phyloP scores from a whole-genome alignment of 805 yeast genomes.

The Candida cerambycidarum region DNA sequence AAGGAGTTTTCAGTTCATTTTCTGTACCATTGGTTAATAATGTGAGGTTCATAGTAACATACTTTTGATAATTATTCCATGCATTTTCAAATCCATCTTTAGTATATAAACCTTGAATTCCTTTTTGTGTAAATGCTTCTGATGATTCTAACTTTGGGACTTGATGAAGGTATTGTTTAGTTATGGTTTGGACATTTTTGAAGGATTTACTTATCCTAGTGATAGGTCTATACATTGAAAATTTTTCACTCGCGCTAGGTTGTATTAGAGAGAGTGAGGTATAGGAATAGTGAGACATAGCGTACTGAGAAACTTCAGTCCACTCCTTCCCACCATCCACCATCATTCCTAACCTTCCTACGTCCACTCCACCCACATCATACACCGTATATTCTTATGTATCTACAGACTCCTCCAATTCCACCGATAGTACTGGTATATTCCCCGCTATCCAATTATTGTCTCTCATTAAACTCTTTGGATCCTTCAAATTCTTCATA shows the following conservation, averaged over 20 bases:
- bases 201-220: background rate
- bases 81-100: constrained; percentile 66
- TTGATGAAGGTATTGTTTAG: constrained; percentile 51
- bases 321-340: too few species aligned
- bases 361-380: too few species aligned
- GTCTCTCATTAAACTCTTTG: constrained; percentile 63
- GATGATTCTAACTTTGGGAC: constrained; percentile 57
- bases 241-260: constrained; percentile 3
- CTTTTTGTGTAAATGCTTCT: constrained; percentile 39
- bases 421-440: constrained; percentile 40
- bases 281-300: too few species aligned
- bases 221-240: constrained; percentile 7
- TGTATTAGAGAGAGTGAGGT: too few species aligned
- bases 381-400: background rate
- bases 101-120: constrained; percentile 66
- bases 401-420: constrained; percentile 8
- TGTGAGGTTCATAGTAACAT: constrained; percentile 58
- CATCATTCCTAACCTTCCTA: too few species aligned
- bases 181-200: background rate
- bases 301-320: too few species aligned
- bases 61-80: constrained; percentile 81
- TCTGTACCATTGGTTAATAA: constrained; percentile 74
- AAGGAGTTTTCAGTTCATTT: constrained; percentile 72
- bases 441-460: constrained; percentile 67
- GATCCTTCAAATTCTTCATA: constrained; percentile 27